Evolutionary conservation across 305 asterid species (phyloP), one percentile per base, ranked within the genome.

Genomic region (Fraxinus nigra): DNA sequence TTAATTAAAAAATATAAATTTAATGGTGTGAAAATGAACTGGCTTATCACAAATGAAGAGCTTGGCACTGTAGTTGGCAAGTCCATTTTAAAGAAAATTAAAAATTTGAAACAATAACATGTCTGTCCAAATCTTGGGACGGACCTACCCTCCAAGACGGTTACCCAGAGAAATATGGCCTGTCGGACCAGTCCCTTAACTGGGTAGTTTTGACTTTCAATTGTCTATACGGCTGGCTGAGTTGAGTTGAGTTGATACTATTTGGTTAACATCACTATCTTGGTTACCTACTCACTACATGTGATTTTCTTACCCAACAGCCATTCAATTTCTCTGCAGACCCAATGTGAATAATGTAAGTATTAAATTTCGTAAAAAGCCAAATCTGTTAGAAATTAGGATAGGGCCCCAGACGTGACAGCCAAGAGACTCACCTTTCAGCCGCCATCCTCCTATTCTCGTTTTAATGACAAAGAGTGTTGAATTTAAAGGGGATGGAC

Each of bases 351-450:
- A 65, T 65, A 28, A 28, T 65, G 20, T 24, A 65, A 65, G 73
- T 26, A 65, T 65, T 65, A 35, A 65, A 65, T 65, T 24, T 65
- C 7, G 34, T 28, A 65, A 28, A 24, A 65, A 11, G 35, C 37
- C 20, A 10, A 24, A 26, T 65, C 20, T 9, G 73, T 28, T 24
- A 3, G 22, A 24, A 10, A 65, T 10, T 9, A 63, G 35, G 73
- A 65, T 9, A 4, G 73, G 37, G n/a, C 22, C 79, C 65, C 24
- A 9, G 28, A 78, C 40, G 79, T 72, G 82, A 72, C 80, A 82
- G 69, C 69, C 69, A 56, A 30, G 51, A 59, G 38, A 78, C 32
- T 6, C 51, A 70, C 46, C 18, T 43, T n/a, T 65, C 18, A 69
- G 72, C 80, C 78, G 48, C 80, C 18, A 24, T 26, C 13, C 5